phyloP scores from a whole-genome alignment of 108 stramenopile species.

The Nitzschia sp. region DNA sequence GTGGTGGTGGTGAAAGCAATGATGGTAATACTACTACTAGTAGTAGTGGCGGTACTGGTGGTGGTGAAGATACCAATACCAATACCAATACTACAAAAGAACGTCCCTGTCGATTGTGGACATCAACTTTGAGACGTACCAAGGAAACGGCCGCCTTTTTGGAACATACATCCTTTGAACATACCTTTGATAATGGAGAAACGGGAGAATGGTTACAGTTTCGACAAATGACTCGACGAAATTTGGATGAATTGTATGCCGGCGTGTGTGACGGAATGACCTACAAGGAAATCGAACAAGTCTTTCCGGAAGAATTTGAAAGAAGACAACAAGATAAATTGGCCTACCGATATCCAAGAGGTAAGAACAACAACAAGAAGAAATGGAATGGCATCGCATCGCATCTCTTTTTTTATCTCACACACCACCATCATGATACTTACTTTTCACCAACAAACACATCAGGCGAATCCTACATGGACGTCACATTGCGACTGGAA shows the following conservation, averaged over 20 bases:
- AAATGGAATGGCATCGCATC: no score
- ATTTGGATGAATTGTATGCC: conserved; percentile 95
- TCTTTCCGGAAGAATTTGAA: conserved; percentile 93
- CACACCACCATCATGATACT: no score
- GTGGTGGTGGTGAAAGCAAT: conserved; percentile 13
- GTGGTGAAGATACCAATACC: no score
- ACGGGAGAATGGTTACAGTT: conserved; percentile 86
- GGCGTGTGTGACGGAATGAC: conserved; percentile 94
- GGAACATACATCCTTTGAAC: conserved; percentile 53
- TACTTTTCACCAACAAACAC: no score
- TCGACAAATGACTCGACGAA: conserved; percentile 72
- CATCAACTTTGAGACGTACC: conserved; percentile 93
- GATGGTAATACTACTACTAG: conserved; percentile 55
- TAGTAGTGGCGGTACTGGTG: not conserved
- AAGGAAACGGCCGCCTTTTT: conserved; percentile 95
- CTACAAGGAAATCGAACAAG: conserved; percentile 93
- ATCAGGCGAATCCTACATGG: conserved; percentile 98
- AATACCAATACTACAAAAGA: conserved; percentile 31
- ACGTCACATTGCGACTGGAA: conserved; percentile 96
- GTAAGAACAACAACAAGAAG: no score
- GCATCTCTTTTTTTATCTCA: no score
- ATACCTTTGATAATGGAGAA: conserved; percentile 82
- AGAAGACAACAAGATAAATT: conserved; percentile 93
- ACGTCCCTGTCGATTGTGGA: conserved; percentile 94
- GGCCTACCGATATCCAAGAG: conserved; percentile 87